A percentile compares a stretch with the other conserved stretches of the same genome.
phyloP scores from a whole-genome alignment of 495 filamentous ascomycete genomes.

The Diplogelasinospora grovesii region DNA sequence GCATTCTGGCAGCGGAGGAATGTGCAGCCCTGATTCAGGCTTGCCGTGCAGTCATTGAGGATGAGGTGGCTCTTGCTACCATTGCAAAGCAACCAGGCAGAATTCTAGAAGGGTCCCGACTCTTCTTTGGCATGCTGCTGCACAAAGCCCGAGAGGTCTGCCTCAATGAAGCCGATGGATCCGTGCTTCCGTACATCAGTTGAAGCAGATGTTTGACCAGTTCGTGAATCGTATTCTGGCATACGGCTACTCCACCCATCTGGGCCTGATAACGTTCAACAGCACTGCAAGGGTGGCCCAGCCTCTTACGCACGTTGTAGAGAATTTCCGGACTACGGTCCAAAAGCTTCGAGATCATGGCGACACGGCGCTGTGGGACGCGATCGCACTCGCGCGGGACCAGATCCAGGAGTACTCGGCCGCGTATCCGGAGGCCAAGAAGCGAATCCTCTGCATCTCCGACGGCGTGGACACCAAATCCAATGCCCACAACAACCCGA shows the following conservation, averaged over 20 bases:
- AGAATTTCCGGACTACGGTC: neutral
- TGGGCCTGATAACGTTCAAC: neutral
- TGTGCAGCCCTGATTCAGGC: neutral
- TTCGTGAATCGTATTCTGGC: neutral
- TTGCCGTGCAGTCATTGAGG: neutral
- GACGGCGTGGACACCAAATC: neutral
- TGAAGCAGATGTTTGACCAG: neutral
- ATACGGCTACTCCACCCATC: neutral
- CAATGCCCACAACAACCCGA: neutral
- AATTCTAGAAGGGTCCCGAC: neutral
- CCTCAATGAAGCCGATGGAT: neutral
- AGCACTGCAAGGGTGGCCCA: neutral
- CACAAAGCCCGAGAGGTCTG: neutral
- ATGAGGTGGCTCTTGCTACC: neutral
- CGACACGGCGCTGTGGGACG: neutral
- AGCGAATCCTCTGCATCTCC: neutral
- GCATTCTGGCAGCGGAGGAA: neutral
- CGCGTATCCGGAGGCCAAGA: neutral
- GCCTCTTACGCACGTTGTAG: neutral
- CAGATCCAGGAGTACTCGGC: neutral
- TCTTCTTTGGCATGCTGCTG: conserved; percentile 1
- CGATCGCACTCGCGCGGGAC: neutral
- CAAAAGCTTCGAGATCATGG: neutral
- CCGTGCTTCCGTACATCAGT: neutral
- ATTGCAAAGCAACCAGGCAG: neutral